phyloP scores from a whole-genome alignment of 2,329 filamentous ascomycete species.

The Pezicula neosporulosa region DNA sequence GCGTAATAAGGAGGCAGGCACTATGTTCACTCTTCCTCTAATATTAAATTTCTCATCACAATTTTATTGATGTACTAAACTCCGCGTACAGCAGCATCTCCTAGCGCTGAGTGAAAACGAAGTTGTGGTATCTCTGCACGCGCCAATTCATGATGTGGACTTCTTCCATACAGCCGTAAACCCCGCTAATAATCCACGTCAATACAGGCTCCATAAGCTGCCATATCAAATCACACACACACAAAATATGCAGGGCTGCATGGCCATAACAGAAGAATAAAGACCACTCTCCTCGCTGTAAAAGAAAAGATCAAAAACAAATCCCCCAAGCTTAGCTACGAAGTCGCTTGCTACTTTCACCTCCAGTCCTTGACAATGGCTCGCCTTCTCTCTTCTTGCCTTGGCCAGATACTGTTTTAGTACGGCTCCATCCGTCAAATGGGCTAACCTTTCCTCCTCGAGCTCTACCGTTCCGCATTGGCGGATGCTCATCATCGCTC shows the following conservation, averaged over 20 bases:
- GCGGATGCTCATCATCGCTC: slow-evolving; percentile 23
- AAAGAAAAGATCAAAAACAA: neutral
- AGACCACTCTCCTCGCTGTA: neutral
- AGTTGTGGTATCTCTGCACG: too few species aligned
- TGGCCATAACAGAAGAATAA: neutral
- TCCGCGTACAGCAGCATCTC: too few species aligned
- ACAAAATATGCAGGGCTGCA: neutral
- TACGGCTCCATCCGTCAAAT: slow-evolving; percentile 58
- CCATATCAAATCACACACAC: neutral
- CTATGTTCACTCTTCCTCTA: too few species aligned
- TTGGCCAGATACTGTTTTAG: slow-evolving; percentile 20
- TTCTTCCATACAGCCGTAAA: too few species aligned
- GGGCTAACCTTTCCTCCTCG: slow-evolving; percentile 31
- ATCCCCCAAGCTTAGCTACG: slow-evolving; percentile 7
- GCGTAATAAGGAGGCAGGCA: too few species aligned
- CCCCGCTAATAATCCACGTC: too few species aligned
- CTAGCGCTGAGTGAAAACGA: too few species aligned
- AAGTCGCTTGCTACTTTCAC: slow-evolving; percentile 36
- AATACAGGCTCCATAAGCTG: neutral
- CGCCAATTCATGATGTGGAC: too few species aligned
- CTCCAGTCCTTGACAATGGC: slow-evolving; percentile 21
- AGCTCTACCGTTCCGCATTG: slow-evolving; percentile 9
- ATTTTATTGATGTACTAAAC: too few species aligned
- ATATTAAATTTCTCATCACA: too few species aligned
- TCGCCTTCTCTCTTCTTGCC: slow-evolving; percentile 43